Percentiles rank a stretch among this genome's conserved stretches.
Evolutionary conservation across 768 basidiomycete species (phyloP).

Genomic region (Suillus subluteus): DNA sequence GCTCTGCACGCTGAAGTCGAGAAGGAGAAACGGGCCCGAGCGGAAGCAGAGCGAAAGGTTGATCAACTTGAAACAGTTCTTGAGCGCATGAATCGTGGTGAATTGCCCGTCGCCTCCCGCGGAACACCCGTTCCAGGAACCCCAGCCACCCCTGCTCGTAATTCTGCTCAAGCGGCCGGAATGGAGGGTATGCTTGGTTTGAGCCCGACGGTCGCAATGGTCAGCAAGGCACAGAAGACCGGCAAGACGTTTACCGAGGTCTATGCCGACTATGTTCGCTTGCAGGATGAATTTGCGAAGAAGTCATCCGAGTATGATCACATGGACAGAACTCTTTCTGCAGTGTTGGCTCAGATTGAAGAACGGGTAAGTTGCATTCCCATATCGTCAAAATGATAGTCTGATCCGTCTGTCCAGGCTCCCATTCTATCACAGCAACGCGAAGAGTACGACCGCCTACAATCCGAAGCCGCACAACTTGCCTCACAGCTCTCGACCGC

Average conservation of each 20-base stretch:
- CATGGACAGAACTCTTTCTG: slow-evolving; percentile 79
- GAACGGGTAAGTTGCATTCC: slow-evolving; percentile 61
- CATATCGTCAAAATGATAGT: neutral
- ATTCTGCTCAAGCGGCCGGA: slow-evolving; percentile 41
- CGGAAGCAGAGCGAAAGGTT: slow-evolving; percentile 70
- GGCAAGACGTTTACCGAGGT: slow-evolving; percentile 95
- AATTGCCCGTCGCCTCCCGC: slow-evolving; percentile 60
- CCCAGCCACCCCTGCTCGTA: slow-evolving; percentile 48
- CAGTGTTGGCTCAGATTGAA: slow-evolving; percentile 87
- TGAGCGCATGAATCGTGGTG: slow-evolving; percentile 71
- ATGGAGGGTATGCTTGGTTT: slow-evolving; percentile 66
- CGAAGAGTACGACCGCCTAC: slow-evolving; percentile 83
- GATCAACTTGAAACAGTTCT: slow-evolving; percentile 77
- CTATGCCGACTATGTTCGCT: slow-evolving; percentile 85
- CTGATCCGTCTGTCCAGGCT: slow-evolving; percentile 54
- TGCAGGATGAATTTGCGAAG: slow-evolving; percentile 79
- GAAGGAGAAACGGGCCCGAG: slow-evolving; percentile 67
- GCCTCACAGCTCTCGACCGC: slow-evolving; percentile 78
- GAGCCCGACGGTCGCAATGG: slow-evolving; percentile 89
- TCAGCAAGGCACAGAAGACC: slow-evolving; percentile 74
- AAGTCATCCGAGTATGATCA: slow-evolving; percentile 84
- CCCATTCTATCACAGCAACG: slow-evolving; percentile 91
- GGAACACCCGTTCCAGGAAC: slow-evolving; percentile 38
- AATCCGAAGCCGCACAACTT: slow-evolving; percentile 78
- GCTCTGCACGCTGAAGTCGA: slow-evolving; percentile 71